These are phyloP conservation scores for Hypoxylon lienhwacheense DNA, from an alignment of 495 filamentous ascomycete species.

Conservation along the genomic window DNA sequence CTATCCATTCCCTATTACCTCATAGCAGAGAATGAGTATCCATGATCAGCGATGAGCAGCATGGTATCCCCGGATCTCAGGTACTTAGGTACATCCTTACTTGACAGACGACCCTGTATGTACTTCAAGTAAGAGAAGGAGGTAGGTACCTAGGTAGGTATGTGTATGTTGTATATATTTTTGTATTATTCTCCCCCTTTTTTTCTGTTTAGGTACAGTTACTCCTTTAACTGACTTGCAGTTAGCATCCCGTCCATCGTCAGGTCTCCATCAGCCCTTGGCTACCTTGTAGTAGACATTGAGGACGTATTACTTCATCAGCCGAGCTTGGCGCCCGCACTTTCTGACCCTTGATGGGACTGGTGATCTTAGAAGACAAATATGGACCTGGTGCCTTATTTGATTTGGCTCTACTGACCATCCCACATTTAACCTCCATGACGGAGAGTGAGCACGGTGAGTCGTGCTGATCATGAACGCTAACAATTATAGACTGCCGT, in stretches of 20 bases:
- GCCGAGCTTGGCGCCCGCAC: slow-evolving; percentile 9
- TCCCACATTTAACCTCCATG: too few species aligned
- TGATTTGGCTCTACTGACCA: slow-evolving; percentile 14
- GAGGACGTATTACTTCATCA: slow-evolving; percentile 29
- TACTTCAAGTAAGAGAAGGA: too few species aligned
- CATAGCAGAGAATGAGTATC: slow-evolving; percentile 1
- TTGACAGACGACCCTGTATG: slow-evolving; percentile 1
- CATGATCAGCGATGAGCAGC: slow-evolving; percentile 25
- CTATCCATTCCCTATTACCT: slow-evolving; percentile 8
- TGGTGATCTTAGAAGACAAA: slow-evolving; percentile 5
- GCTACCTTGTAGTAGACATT: too few species aligned
- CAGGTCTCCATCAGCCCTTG: slow-evolving; percentile 23
- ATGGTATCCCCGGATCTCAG: slow-evolving; percentile 35
- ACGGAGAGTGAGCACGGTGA: slow-evolving; percentile 1
- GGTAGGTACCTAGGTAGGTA: too few species aligned
- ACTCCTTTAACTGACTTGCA: slow-evolving; percentile 8
- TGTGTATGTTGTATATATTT: background rate
- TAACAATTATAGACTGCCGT: background rate
- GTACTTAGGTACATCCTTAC: slow-evolving; percentile 17
- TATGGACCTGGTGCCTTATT: slow-evolving; percentile 4
- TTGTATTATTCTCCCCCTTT: slow-evolving; percentile 1
- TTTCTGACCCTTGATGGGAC: slow-evolving; percentile 1
- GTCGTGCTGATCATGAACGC: background rate
- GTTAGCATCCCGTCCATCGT: slow-evolving; percentile 11
- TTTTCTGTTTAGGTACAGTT: slow-evolving; percentile 16